phyloP scores from a whole-genome alignment of 768 basidiomycete species.

The Pseudohyphozyma bogoriensis region DNA sequence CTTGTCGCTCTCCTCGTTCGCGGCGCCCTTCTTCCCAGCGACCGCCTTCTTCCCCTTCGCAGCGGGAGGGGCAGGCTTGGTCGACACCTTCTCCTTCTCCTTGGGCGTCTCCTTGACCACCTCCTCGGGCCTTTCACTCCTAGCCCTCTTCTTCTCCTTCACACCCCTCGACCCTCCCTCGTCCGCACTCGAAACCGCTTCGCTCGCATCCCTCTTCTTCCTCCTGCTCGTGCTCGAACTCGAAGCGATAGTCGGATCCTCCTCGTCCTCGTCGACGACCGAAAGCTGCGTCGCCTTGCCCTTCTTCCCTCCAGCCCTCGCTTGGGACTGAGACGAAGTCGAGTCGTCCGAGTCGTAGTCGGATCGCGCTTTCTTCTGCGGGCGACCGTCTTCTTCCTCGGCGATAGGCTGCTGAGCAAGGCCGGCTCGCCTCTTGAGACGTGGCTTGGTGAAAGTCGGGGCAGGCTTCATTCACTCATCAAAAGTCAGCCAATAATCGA shows the following conservation, averaged over 20 bases:
- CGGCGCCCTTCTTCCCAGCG: slow-evolving; percentile 23
- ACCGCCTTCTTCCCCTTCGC: slow-evolving; percentile 17
- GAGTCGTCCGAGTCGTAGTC: not conserved
- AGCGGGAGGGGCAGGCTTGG: not conserved
- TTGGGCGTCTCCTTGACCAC: not conserved
- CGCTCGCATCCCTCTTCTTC: not conserved
- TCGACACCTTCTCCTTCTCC: slow-evolving; percentile 4
- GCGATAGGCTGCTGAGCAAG: not conserved
- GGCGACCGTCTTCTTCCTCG: not conserved
- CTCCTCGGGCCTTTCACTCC: no score
- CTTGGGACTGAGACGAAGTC: slow-evolving; percentile 40
- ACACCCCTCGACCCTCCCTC: slow-evolving; percentile 3
- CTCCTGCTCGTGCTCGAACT: slow-evolving; percentile 40
- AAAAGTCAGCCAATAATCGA: no score
- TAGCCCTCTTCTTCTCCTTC: slow-evolving; percentile 19
- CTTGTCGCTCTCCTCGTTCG: slow-evolving; percentile 1
- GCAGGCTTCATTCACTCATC: no score
- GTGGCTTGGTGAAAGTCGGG: not conserved
- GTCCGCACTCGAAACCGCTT: slow-evolving; percentile 5
- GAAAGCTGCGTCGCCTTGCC: slow-evolving; percentile 65
- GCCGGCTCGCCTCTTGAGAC: not conserved
- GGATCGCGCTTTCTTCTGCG: not conserved
- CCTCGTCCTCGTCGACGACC: slow-evolving; percentile 45
- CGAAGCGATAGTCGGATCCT: slow-evolving; percentile 48
- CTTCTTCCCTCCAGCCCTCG: slow-evolving; percentile 69